phyloP scores from a whole-genome alignment of 257 asterid species.

The Capsicum baccatum region DNA sequence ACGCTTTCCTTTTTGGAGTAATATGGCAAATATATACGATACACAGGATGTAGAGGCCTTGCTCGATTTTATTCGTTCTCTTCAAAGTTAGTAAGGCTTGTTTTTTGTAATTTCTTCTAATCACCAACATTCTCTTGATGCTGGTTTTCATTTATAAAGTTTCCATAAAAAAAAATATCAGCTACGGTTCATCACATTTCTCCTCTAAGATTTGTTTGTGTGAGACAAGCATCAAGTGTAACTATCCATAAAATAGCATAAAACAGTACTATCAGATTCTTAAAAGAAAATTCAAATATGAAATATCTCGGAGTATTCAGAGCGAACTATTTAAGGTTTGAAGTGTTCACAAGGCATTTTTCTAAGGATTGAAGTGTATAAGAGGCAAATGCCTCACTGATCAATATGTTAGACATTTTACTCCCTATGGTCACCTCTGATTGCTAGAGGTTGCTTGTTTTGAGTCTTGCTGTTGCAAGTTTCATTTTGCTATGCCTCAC shows the following conservation, averaged over 20 bases:
- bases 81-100: background rate
- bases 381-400: background rate
- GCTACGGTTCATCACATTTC: too few relatives aligned
- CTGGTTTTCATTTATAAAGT: background rate
- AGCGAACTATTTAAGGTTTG: background rate
- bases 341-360: background rate
- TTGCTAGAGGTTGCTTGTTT: background rate
- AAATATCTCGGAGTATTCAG: too few relatives aligned
- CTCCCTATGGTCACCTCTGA: background rate
- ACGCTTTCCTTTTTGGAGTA: too few relatives aligned
- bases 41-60: too few relatives aligned
- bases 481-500: constrained; percentile 8
- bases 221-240: too few relatives aligned
- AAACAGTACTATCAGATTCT: too few relatives aligned
- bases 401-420: background rate
- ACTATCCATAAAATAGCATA: too few relatives aligned
- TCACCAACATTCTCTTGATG: background rate
- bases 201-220: too few relatives aligned
- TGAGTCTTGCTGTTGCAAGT: background rate
- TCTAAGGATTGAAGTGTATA: constrained; percentile 14
- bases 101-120: background rate
- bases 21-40: too few relatives aligned
- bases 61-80: too few relatives aligned
- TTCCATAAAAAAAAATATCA: too few relatives aligned
- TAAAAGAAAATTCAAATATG: too few relatives aligned